phyloP scores from a whole-genome alignment of 768 basidiomycete species.

The Suillus clintonianus region DNA sequence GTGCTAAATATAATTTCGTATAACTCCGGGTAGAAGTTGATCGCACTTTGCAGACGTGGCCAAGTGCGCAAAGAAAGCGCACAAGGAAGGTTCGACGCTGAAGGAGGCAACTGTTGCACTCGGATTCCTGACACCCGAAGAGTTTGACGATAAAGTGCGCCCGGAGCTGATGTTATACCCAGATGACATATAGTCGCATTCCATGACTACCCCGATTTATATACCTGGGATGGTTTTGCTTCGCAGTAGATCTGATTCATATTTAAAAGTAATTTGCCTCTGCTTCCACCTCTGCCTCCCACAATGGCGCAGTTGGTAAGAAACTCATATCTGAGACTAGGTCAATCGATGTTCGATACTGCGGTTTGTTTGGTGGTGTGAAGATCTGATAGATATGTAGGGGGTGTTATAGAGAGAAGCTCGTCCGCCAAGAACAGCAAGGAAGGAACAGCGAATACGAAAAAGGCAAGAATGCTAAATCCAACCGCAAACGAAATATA shows the following conservation, averaged over 20 bases:
- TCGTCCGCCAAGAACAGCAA: constrained; percentile 29
- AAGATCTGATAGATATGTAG: background rate
- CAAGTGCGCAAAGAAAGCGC: constrained; percentile 99
- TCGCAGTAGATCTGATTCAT: background rate
- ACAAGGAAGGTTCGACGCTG: constrained; percentile 94
- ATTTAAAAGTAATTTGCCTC: background rate
- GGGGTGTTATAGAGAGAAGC: background rate
- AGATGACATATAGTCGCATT: constrained; percentile 40
- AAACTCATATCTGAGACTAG: background rate
- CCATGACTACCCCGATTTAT: background rate
- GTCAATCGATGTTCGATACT: background rate
- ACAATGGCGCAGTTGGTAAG: background rate
- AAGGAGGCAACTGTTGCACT: constrained; percentile 92
- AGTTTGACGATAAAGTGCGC: constrained; percentile 93
- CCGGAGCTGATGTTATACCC: constrained; percentile 90
- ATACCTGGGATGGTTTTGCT: background rate
- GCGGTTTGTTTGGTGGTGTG: background rate
- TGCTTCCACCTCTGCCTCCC: background rate
- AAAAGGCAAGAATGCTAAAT: constrained; percentile 35
- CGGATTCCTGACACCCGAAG: constrained; percentile 83
- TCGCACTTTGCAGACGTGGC: constrained; percentile 74
- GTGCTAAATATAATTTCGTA: constrained; percentile 34
- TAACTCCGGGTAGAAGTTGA: constrained; percentile 6
- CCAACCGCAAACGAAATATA: constrained; percentile 35
- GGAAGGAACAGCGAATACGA: constrained; percentile 24